Evolutionary conservation across 2,329 filamentous ascomycete genomes (phyloP).

Genomic region (Sphaceloma murrayae): DNA sequence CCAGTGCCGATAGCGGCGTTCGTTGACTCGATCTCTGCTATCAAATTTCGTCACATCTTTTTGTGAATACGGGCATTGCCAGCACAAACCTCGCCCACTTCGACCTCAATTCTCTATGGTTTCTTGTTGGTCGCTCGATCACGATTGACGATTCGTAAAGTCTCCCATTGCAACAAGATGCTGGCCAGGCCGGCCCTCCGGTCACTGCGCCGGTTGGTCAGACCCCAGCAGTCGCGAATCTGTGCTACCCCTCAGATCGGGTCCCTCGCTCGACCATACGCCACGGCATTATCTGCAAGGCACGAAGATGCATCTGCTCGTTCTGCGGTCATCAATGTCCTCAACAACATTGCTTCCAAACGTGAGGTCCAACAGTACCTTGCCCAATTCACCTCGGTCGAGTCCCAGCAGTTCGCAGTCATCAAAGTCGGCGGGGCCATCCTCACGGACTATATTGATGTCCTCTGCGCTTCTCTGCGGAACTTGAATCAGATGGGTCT

Average conservation of each 20-base stretch:
- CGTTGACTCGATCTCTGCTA: slow-evolving; percentile 15
- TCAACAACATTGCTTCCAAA: slow-evolving; percentile 94
- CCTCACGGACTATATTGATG: slow-evolving; percentile 85
- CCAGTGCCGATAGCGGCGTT: slow-evolving; percentile 14
- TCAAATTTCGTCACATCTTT: slow-evolving; percentile 11
- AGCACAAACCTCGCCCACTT: too few relatives aligned
- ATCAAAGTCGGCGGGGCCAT: slow-evolving; percentile 98
- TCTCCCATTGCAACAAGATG: slow-evolving; percentile 8
- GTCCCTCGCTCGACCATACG: slow-evolving; percentile 16
- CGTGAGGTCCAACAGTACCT: slow-evolving; percentile 95
- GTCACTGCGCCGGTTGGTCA: slow-evolving; percentile 14
- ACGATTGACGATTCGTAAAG: too few relatives aligned
- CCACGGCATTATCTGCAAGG: slow-evolving; percentile 27
- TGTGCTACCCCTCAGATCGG: slow-evolving; percentile 7
- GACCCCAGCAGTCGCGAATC: slow-evolving; percentile 7
- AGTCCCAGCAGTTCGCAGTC: slow-evolving; percentile 92
- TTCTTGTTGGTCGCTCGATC: too few relatives aligned
- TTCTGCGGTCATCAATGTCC: slow-evolving; percentile 75
- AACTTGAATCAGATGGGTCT: slow-evolving; percentile 92
- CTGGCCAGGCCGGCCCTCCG: slow-evolving; percentile 16
- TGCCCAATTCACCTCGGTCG: slow-evolving; percentile 92
- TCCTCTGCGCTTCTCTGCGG: slow-evolving; percentile 76
- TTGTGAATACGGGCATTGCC: too few relatives aligned
- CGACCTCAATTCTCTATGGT: slow-evolving; percentile 7
- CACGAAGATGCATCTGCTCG: slow-evolving; percentile 53